Conservation (phyloP, 2,329 filamentous ascomycete species). For the Paecilomyces sp. region DNA sequence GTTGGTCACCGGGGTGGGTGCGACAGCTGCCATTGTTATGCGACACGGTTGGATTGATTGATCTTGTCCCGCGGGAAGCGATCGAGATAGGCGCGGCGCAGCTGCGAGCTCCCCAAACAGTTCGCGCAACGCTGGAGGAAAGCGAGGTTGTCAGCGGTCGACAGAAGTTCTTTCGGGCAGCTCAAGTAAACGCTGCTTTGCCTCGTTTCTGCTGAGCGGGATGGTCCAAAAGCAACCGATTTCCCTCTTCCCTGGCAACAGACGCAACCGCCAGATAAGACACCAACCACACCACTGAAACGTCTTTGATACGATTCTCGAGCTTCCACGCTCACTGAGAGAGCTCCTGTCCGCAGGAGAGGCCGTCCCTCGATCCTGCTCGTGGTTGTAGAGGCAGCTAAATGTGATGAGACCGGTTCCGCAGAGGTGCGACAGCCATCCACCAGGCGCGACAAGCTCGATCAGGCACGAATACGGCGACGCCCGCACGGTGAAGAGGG, state of each 20-base stretch:
- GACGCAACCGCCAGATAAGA: background rate
- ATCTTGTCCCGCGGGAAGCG: background rate
- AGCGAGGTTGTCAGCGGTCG: background rate
- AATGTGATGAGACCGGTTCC: background rate
- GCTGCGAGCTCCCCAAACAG: background rate
- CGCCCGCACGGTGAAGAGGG: background rate
- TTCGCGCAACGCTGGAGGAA: background rate
- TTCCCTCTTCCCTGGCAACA: background rate
- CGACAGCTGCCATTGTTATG: conserved; percentile 27
- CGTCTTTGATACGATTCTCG: background rate
- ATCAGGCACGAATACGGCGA: background rate
- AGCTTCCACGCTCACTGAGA: background rate
- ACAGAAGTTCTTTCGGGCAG: background rate
- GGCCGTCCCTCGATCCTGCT: background rate
- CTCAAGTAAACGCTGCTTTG: background rate
- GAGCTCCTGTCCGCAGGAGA: background rate
- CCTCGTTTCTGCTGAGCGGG: background rate
- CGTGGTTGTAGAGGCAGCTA: background rate
- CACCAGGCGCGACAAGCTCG: background rate
- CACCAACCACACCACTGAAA: background rate
- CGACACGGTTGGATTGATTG: background rate
- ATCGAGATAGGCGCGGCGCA: background rate
- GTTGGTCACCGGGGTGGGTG: conserved; percentile 24
- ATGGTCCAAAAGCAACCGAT: background rate
- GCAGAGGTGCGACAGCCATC: background rate